Evolutionary conservation across 2,329 filamentous ascomycete species (phyloP).

Genomic region (Nemania serpens): DNA sequence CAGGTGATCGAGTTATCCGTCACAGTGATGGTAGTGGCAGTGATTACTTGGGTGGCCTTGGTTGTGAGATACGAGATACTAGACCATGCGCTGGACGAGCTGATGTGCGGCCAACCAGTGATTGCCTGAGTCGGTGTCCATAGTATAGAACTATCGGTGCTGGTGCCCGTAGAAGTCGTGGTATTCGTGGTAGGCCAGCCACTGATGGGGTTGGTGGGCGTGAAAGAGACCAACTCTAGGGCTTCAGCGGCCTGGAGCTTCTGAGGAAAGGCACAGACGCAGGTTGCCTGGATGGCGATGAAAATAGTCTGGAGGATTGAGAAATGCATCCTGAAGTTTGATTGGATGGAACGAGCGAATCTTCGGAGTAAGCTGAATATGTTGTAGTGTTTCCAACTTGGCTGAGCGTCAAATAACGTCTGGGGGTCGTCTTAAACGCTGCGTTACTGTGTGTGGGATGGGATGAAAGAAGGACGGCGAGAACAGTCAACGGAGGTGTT

Average conservation of each 20-base stretch:
- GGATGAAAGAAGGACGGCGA: neutral
- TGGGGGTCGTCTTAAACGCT: neutral
- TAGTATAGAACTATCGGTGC: neutral
- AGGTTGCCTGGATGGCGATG: constrained; percentile 20
- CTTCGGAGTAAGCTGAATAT: neutral
- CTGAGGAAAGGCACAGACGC: constrained; percentile 24
- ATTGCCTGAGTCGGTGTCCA: constrained; percentile 6
- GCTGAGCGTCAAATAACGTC: neutral
- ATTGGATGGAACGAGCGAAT: neutral
- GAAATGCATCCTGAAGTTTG: constrained; percentile 21
- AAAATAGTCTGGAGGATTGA: constrained; percentile 14
- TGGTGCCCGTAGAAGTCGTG: neutral
- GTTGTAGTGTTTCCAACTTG: constrained; percentile 10
- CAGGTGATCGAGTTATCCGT: constrained; percentile 26
- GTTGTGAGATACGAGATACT: constrained; percentile 16
- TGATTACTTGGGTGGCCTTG: constrained; percentile 9
- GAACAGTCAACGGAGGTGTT: neutral
- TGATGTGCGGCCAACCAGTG: constrained; percentile 10
- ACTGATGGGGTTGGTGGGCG: constrained; percentile 13
- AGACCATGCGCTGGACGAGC: neutral
- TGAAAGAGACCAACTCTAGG: constrained; percentile 10
- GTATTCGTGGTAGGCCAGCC: constrained; percentile 18
- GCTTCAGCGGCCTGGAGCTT: constrained; percentile 5
- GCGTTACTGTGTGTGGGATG: neutral
- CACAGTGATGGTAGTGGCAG: constrained; percentile 27